Evolutionary conservation across 2,329 filamentous ascomycete species (phyloP), one percentile per base, ranked within the genome.

Genomic region (Verticillium nubilum): DNA sequence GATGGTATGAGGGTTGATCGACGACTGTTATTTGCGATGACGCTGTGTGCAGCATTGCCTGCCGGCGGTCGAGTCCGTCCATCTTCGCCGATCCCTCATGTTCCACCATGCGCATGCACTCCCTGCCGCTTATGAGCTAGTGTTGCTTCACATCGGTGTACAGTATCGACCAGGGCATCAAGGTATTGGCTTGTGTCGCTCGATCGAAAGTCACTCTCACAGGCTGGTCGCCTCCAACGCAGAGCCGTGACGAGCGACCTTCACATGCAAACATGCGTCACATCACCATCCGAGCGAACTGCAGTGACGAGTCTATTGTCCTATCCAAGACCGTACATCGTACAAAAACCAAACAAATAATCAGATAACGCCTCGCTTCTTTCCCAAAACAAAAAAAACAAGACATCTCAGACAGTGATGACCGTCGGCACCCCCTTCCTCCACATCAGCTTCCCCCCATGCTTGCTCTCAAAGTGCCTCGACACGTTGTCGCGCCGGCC

Each of bases 381-480:
- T 47, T 47, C 19, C 42, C 19, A 25, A 7, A 13, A 31, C 19
- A 25, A 23, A 47, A 47, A 23, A 47, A 10, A 47, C n/a, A 47
- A 23, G 13, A 31, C 9, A 12, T 23, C n/a, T 23, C 23, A 47
- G n/a, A 47, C 42, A 23, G 52, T 9, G 26, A 64, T 56, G 12
- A 64, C 62, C 19, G 62, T 58, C 3, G 62, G 61, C 17, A 61
- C 52, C 25, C 61, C 58, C 56, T 58, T 59, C 61, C 61, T 63
- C 62, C 62, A 64, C 59, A 63, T 59, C 52, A 64, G 59, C 52
- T 63, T 62, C 50, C 57, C 56, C 23, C 62, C 62, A 54, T 64
- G 62, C 61, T 63, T 64, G 33, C 57, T 60, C 58, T 61, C 60
- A 56, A 63, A 61, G 56, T 64, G 62, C 61, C 62, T 54, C 56